These are phyloP conservation scores for Aleurites moluccanus DNA, from an alignment of 441 rosid genomes.

Conservation along the genomic window DNA sequence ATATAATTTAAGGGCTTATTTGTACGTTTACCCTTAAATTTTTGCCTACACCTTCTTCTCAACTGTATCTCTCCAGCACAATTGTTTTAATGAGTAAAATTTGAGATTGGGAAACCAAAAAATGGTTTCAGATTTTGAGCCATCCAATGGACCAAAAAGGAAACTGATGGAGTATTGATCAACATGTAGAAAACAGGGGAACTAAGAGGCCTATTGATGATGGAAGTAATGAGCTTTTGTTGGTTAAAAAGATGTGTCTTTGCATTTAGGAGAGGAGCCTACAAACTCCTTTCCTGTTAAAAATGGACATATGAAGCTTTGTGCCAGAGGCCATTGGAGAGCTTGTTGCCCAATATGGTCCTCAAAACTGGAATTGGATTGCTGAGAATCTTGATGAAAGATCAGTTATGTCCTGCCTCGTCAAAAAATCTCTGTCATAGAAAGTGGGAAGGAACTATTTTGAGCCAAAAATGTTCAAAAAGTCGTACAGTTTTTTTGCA, in stretches of 20 bases:
- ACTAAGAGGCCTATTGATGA: slow-evolving; percentile 23
- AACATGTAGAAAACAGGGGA: slow-evolving; percentile 33
- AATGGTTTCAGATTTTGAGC: slow-evolving; percentile 31
- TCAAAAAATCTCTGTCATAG: background rate
- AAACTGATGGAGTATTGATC: slow-evolving; percentile 22
- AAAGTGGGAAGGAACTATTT: slow-evolving; percentile 1
- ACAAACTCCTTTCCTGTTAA: too few species aligned
- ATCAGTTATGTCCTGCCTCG: slow-evolving; percentile 56
- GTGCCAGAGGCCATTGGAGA: slow-evolving; percentile 96
- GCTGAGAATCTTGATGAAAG: slow-evolving; percentile 88
- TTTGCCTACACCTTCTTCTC: slow-evolving; percentile 28
- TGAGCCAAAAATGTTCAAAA: background rate
- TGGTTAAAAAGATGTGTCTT: slow-evolving; percentile 23
- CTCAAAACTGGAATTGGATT: slow-evolving; percentile 95
- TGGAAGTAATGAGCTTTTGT: slow-evolving; percentile 29
- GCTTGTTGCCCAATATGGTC: slow-evolving; percentile 86
- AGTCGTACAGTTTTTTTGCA: slow-evolving; percentile 5
- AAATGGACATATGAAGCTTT: slow-evolving; percentile 45
- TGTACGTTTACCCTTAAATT: too few species aligned
- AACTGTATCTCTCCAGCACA: slow-evolving; percentile 26
- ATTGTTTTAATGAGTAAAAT: slow-evolving; percentile 15
- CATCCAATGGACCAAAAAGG: slow-evolving; percentile 28
- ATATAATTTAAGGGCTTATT: too few species aligned
- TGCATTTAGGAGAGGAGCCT: slow-evolving; percentile 29
- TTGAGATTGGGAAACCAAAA: slow-evolving; percentile 6